A percentile compares a stretch with the other conserved stretches of the same genome.
phyloP scores from a whole-genome alignment of 2,329 filamentous ascomycete genomes.

The Hymenoscyphus albidus region DNA sequence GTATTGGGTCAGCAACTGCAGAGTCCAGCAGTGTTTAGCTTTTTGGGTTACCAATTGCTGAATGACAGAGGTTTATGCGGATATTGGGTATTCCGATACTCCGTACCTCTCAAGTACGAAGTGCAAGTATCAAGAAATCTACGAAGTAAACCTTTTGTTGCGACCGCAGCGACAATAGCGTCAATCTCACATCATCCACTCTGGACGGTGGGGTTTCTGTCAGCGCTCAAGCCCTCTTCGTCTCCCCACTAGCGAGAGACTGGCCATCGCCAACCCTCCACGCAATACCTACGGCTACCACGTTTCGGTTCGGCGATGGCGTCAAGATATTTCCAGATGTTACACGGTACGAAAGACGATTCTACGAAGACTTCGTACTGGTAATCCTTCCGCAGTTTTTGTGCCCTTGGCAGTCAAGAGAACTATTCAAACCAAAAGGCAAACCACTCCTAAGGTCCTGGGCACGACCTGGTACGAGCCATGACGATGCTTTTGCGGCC shows the following conservation, averaged over 20 bases:
- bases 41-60: background rate
- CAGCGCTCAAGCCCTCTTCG: conserved; percentile 7
- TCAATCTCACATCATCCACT: background rate
- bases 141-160: background rate
- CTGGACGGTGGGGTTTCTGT: background rate
- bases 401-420: background rate
- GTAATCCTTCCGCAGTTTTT: background rate
- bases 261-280: conserved; percentile 13
- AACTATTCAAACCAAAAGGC: background rate
- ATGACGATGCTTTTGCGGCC: conserved; percentile 10
- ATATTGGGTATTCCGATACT: background rate
- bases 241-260: conserved; percentile 1
- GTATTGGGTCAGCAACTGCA: background rate
- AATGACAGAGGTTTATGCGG: background rate
- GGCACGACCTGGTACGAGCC: background rate
- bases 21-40: background rate
- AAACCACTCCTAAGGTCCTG: conserved; percentile 9
- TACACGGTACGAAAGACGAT: background rate
- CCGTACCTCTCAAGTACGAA: no score
- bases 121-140: no score
- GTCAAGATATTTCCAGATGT: conserved; percentile 13
- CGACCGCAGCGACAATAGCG: background rate
- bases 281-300: conserved; percentile 3
- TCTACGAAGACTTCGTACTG: background rate
- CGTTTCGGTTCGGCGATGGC: conserved; percentile 26